phyloP scores from a whole-genome alignment of 345 rosid species.

The Eucalyptus viminalis region DNA sequence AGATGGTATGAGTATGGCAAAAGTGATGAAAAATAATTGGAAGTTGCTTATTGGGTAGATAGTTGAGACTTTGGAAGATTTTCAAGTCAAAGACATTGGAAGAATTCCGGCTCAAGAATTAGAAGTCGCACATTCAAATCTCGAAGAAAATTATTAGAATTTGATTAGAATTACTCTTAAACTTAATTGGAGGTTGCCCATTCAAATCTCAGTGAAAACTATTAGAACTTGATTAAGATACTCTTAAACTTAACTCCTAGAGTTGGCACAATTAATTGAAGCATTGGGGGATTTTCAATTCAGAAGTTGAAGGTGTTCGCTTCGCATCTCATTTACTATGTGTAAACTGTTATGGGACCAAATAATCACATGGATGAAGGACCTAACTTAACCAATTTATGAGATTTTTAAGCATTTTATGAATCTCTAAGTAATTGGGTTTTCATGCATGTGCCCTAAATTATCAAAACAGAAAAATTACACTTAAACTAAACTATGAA shows the following conservation, averaged over 20 bases:
- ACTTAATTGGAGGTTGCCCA: background rate
- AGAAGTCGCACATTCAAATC: background rate
- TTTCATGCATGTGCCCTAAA: background rate
- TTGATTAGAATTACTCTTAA: background rate
- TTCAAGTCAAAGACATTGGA: background rate
- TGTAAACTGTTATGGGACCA: background rate
- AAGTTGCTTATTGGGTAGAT: background rate
- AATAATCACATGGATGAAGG: background rate
- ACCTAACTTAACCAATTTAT: background rate
- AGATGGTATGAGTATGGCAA: background rate
- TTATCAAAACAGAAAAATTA: background rate
- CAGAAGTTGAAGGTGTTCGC: background rate
- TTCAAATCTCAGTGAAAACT: background rate
- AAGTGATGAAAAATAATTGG: background rate
- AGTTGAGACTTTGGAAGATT: background rate
- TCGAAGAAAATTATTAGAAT: background rate
- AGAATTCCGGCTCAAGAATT: background rate
- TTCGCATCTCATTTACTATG: background rate
- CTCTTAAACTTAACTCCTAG: background rate
- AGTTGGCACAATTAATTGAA: background rate
- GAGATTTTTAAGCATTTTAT: background rate
- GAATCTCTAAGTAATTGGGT: background rate
- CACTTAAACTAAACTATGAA: background rate
- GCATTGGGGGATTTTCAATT: background rate
- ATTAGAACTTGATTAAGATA: background rate